Evolutionary conservation across 768 basidiomycete genomes (phyloP), one percentile per base, ranked within the genome.

Genomic region (Amanita brunnescens): DNA sequence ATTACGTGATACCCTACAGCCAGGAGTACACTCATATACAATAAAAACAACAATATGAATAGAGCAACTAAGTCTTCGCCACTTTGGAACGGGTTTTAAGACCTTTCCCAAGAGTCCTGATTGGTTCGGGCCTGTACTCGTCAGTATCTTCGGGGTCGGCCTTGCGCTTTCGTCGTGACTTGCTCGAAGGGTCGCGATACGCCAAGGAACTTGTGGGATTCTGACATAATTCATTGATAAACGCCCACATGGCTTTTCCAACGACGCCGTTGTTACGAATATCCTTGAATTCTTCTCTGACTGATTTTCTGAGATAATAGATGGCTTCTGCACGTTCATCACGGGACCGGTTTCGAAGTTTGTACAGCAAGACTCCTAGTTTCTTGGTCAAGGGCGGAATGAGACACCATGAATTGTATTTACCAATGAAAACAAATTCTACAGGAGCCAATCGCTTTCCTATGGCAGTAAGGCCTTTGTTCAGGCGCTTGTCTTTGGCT

Each of bases 351-450:
- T 72, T 66, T 12, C 73, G 71, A 50, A 87, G 67, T 3, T 79
- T 65, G 57, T 70, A 85, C 10, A 90, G 69, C 10, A 88, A 62
- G 18, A 89, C 79, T 51, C 87, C 89, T 91, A 49, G 13, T 2
- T 8, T 47, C 32, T 54, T 43, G n/a, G 50, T 48, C 5, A 48
- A 23, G 21, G 33, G 16, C 20, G 21, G 30, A 33, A 24, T 21
- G 54, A 14, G 42, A 42, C 4, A 18, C 14, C 14, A 14, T 23
- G 34, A 21, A 44, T 23, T 6, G 12, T 5, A 66, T 74, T 54
- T 59, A 90, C 90, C 87, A 37, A 89, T 81, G 63, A 86, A 91
- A 29, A 90, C 79, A 61, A 91, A 87, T 59, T 89, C 85, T 6
- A 83, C 79, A 1, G 86, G 86, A 1, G 85, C 80, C 35, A 90